Evolutionary conservation across 2,329 filamentous ascomycete species (phyloP).

Genomic region (Passalora sequoiae): DNA sequence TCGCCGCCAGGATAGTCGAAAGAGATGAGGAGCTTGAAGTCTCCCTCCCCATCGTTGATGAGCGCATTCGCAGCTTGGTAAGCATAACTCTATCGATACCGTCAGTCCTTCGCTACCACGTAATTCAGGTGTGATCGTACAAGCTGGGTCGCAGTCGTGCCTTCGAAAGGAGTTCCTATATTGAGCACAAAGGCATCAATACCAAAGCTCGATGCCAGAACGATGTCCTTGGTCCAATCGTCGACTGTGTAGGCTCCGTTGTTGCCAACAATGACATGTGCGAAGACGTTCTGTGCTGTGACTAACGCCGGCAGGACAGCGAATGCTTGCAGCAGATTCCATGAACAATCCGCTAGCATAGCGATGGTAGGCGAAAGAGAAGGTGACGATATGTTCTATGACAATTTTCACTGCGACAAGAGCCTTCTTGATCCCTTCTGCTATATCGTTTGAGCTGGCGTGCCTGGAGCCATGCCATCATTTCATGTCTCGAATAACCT

Average conservation of each 20-base stretch:
- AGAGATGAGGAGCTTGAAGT: constrained; percentile 52
- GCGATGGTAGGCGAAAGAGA: too few relatives aligned
- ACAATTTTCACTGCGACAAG: too few relatives aligned
- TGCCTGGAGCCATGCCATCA: too few relatives aligned
- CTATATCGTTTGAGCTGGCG: too few relatives aligned
- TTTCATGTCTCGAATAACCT: too few relatives aligned
- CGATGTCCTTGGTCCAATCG: constrained; percentile 13
- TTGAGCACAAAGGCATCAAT: constrained; percentile 51
- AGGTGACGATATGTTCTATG: too few relatives aligned
- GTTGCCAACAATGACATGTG: constrained; percentile 15
- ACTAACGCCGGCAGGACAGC: constrained; percentile 9
- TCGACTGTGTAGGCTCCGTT: constrained; percentile 9
- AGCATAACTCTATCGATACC: too few relatives aligned
- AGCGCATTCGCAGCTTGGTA: constrained; percentile 34
- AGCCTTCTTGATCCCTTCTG: too few relatives aligned
- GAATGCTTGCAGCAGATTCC: too few relatives aligned
- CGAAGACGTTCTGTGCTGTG: constrained; percentile 14
- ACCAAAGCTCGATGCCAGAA: constrained; percentile 11
- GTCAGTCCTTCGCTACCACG: too few relatives aligned
- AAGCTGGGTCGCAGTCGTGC: constrained; percentile 31
- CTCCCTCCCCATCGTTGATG: constrained; percentile 4
- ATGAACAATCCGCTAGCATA: too few relatives aligned
- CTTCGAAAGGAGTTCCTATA: constrained; percentile 34
- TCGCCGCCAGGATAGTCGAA: constrained; percentile 52
- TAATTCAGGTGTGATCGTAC: too few relatives aligned